These are phyloP conservation scores for Calonectria fujianensis DNA, from an alignment of 2,329 filamentous ascomycete species.

Conservation along the genomic window DNA sequence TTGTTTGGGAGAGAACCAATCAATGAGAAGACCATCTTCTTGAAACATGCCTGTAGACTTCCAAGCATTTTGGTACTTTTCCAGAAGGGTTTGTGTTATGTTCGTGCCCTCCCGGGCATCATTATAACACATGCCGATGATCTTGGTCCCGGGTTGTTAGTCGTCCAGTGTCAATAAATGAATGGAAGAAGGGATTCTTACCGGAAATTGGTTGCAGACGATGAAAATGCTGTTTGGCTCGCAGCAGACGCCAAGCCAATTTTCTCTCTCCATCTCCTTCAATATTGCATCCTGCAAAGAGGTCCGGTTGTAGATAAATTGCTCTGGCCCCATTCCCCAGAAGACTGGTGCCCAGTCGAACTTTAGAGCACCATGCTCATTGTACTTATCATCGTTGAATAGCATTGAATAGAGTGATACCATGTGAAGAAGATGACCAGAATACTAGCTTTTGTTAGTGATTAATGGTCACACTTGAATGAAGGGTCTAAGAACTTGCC, in stretches of 20 bases:
- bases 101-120: no score
- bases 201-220: conserved; percentile 6
- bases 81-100: no score
- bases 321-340: neutral
- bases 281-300: neutral
- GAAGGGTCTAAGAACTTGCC: neutral
- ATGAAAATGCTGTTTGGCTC: conserved; percentile 11
- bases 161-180: no score
- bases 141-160: no score
- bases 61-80: neutral
- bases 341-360: neutral
- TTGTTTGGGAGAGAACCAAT: neutral
- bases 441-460: neutral
- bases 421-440: conserved; percentile 1
- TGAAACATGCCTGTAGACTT: conserved; percentile 1
- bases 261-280: neutral
- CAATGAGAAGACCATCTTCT: neutral
- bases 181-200: neutral
- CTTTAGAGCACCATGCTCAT: neutral
- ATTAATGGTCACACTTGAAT: no score
- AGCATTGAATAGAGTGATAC: neutral
- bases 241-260: conserved; percentile 1
- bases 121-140: no score
- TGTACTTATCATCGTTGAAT: neutral
- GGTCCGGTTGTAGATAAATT: neutral